Base-by-base conservation (phyloP, 768 basidiomycete genomes). In the Roridomyces roridus region DNA sequence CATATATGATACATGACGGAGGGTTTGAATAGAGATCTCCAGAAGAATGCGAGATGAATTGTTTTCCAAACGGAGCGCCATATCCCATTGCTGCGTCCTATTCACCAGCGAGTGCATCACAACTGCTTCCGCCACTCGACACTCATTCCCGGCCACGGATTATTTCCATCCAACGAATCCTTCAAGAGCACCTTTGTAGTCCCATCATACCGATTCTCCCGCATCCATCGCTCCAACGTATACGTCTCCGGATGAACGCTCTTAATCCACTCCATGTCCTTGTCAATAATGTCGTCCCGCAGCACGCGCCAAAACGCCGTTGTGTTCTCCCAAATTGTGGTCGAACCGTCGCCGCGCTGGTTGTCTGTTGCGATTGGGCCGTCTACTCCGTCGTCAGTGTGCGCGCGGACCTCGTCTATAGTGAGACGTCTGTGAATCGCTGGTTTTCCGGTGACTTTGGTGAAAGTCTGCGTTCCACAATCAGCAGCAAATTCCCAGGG, bases 221-320 rank as follows among this genome's bases (percentile, higher is more conserved):
- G 60, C 70, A 74, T 73, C 73, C 72, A 74, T 15, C 53, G 59
- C 63, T 74, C 72, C 20, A 75, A 54, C 11, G 67, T 69, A 41
- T 65, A 60, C 17, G 52, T 61, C 14, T 59, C 44, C 6, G 73
- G 72, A 50, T 74, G 62, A 15, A 74, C 55, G 17, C 57, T 61
- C 42, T 67, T 43, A 17, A 76, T 57, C 72, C 73, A 73, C 11
- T 67, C 71, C 65, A 71, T 69, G 47, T 77, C 71, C 53, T 70
- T 65, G 49, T 51, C 57, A 12, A 75, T 42, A 29, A 74, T 21
- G 26, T 70, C 69, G 41, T 77, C 76, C 15, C 72, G 50, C 63
- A 65, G 70, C 26, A 65, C 40, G 6, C 67, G 57, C 74, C 72
- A 75, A 63, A 67, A 76, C 9, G 63, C 70, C 10, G 44, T 28